Evolutionary conservation across 805 yeast genomes (phyloP).

Genomic region (Candida khao-thaluensis): DNA sequence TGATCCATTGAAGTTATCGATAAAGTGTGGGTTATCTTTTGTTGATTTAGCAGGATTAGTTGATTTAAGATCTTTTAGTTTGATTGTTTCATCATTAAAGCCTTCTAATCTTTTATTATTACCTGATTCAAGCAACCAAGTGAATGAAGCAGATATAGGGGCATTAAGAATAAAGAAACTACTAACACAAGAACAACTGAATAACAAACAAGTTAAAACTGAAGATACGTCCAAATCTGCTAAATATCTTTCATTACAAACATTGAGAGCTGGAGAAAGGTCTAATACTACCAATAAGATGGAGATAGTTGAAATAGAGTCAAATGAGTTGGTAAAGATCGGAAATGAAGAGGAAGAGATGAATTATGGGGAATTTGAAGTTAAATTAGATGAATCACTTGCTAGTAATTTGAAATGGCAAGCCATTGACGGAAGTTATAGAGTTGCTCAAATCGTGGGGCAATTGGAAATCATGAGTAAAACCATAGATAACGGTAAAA

Average conservation of each 20-base stretch:
- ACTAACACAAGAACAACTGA: constrained; percentile 32
- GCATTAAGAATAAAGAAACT: constrained; percentile 24
- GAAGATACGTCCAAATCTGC: constrained; percentile 22
- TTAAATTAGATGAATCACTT: constrained; percentile 65
- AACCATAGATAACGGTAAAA: constrained; percentile 10
- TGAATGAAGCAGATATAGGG: constrained; percentile 27
- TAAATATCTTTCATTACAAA: constrained; percentile 30
- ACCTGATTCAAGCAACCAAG: constrained; percentile 39
- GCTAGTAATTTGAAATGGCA: constrained; percentile 77
- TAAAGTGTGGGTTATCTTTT: constrained; percentile 70
- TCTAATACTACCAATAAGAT: constrained; percentile 20
- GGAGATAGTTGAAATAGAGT: constrained; percentile 29
- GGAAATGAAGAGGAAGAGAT: constrained; percentile 47
- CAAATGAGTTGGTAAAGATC: constrained; percentile 45
- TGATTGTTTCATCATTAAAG: constrained; percentile 74
- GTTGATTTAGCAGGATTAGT: constrained; percentile 83
- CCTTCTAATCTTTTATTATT: constrained; percentile 69
- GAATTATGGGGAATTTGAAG: constrained; percentile 47
- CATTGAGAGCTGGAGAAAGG: constrained; percentile 27
- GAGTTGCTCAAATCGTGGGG: constrained; percentile 82
- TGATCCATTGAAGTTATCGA: constrained; percentile 19
- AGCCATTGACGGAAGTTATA: constrained; percentile 71
- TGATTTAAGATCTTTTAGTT: constrained; percentile 75
- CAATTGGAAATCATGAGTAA: constrained; percentile 43
- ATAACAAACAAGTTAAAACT: constrained; percentile 23